Evolutionary conservation across 2,329 filamentous ascomycete species (phyloP).

Genomic region (Chlorencoelia australis): DNA sequence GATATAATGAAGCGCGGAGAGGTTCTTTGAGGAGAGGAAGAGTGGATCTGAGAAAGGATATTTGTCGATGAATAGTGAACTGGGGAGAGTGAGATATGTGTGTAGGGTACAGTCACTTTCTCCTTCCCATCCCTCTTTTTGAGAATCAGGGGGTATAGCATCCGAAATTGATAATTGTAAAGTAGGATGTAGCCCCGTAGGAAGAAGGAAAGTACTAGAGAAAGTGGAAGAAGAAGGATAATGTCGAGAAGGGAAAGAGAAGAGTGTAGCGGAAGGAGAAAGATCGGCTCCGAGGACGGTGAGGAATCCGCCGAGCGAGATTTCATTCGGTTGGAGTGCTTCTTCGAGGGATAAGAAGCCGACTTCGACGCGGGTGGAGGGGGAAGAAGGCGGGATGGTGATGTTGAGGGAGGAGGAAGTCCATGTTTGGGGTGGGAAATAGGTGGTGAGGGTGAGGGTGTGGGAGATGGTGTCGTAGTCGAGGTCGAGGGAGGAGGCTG

Average conservation of each 20-base stretch:
- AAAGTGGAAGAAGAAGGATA: conserved; percentile 48
- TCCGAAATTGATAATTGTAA: conserved; percentile 56
- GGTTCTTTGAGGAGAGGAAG: conserved; percentile 72
- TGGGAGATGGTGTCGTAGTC: conserved; percentile 64
- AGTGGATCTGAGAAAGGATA: conserved; percentile 72
- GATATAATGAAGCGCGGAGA: conserved; percentile 56
- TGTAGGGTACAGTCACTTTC: conserved; percentile 61
- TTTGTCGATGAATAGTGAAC: conserved; percentile 71
- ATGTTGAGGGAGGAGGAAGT: conserved; percentile 16
- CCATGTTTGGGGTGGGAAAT: conserved; percentile 42
- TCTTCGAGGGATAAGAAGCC: conserved; percentile 63
- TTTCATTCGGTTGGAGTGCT: conserved; percentile 58
- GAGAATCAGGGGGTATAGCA: conserved; percentile 36
- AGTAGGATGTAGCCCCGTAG: conserved; percentile 76
- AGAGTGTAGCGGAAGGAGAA: conserved; percentile 64
- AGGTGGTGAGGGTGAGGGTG: conserved; percentile 51
- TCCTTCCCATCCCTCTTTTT: no score
- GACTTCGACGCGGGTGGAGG: conserved; percentile 59
- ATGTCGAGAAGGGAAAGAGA: conserved; percentile 77
- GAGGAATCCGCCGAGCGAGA: conserved; percentile 69
- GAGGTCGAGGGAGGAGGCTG: conserved; percentile 61
- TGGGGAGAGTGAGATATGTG: conserved; percentile 74
- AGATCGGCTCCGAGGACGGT: conserved; percentile 67
- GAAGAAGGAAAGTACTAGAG: conserved; percentile 51
- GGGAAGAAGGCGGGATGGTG: conserved; percentile 18